Conservation (phyloP, 163 green algal species). For the Chlorella variabilis region DNA sequence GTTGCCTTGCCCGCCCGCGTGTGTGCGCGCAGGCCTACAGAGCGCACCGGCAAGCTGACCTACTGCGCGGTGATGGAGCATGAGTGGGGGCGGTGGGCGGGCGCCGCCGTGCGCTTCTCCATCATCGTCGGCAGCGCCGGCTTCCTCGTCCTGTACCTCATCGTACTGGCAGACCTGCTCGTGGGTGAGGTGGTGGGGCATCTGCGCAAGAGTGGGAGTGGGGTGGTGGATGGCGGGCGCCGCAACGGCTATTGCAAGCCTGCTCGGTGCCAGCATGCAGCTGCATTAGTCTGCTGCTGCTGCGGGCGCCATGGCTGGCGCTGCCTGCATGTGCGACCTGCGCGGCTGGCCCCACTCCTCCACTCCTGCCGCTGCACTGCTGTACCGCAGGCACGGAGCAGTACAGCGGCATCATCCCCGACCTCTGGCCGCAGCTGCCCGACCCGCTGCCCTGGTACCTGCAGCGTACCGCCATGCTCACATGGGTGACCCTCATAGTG, state of each 20-base stretch:
- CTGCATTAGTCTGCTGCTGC: too few relatives aligned
- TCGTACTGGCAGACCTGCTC: constrained; percentile 14
- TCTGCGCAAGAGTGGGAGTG: too few relatives aligned
- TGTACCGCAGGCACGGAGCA: constrained; percentile 6
- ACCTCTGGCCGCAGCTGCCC: constrained; percentile 26
- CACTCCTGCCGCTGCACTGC: too few relatives aligned
- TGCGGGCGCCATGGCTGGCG: too few relatives aligned
- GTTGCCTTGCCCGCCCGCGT: too few relatives aligned
- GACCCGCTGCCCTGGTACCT: constrained; percentile 42
- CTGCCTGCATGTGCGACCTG: too few relatives aligned
- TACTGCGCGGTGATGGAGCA: constrained; percentile 24
- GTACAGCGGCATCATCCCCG: constrained; percentile 36
- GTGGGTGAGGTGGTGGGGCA: constrained; percentile 1
- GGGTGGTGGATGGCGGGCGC: too few relatives aligned
- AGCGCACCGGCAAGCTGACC: constrained; percentile 31
- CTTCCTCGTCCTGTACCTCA: constrained; percentile 28
- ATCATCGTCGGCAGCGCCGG: constrained; percentile 12
- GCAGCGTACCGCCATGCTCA: constrained; percentile 27
- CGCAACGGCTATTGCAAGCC: too few relatives aligned
- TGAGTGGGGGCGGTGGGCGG: constrained; percentile 27
- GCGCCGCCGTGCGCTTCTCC: constrained; percentile 21
- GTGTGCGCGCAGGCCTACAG: constrained; percentile 12
- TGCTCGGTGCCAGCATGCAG: too few relatives aligned
- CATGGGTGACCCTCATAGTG: constrained; percentile 24
- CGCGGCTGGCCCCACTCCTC: too few relatives aligned